phyloP scores from a whole-genome alignment of 805 yeast species.

The Yarrowia keelungensis region DNA sequence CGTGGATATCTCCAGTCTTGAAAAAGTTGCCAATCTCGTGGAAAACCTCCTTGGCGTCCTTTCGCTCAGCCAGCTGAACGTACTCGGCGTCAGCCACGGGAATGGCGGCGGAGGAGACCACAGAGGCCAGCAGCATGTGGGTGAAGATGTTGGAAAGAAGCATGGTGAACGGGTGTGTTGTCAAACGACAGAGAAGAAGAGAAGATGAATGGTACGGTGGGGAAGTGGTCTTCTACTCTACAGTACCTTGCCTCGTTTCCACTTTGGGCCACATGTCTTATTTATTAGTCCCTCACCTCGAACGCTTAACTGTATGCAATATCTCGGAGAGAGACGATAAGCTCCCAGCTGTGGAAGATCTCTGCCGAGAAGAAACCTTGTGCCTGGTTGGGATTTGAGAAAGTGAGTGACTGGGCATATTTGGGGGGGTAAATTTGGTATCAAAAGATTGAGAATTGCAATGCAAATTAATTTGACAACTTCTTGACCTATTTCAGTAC shows the following conservation, averaged over 20 bases:
- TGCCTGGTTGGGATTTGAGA: background rate
- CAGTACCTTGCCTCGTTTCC: conserved; percentile 7
- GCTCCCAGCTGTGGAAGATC: background rate
- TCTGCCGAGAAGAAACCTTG: conserved; percentile 7
- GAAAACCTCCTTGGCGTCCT: conserved; percentile 17
- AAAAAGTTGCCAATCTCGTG: conserved; percentile 9
- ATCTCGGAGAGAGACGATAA: conserved; percentile 27
- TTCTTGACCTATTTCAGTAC: no score
- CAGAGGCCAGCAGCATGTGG: conserved; percentile 22
- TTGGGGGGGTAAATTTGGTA: no score
- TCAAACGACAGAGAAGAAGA: background rate
- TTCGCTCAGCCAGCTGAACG: conserved; percentile 36
- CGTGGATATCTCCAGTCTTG: conserved; percentile 12
- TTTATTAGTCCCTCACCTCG: conserved; percentile 28
- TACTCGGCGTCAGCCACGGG: background rate
- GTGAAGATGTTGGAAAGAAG: conserved; percentile 16
- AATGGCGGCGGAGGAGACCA: conserved; percentile 22
- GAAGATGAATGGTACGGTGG: conserved; percentile 11
- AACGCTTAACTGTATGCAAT: conserved; percentile 11
- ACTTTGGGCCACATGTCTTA: conserved; percentile 11
- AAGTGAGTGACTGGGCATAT: no score
- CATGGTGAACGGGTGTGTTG: background rate
- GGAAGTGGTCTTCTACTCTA: background rate
- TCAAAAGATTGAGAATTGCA: no score
- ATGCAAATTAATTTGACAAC: no score